phyloP scores from a whole-genome alignment of 1,284 basidiomycete genomes.

The Heterobasidion occidentale region DNA sequence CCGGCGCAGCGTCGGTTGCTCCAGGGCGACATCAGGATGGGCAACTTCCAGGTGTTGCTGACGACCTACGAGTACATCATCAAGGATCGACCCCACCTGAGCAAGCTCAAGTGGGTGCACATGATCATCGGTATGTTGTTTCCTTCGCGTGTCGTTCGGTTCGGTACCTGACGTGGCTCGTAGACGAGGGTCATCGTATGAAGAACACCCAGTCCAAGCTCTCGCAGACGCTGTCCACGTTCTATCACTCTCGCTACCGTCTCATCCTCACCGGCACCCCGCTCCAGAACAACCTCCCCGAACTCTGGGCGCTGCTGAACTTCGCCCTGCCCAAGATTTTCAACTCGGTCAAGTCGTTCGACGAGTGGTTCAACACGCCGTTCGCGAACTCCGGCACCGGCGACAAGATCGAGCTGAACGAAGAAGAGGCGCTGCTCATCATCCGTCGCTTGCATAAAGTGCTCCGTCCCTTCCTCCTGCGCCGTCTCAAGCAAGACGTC shows the following conservation, averaged over 20 bases:
- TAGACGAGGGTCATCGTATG: slow-evolving; percentile 98
- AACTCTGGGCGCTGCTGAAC: slow-evolving; percentile 97
- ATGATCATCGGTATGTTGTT: slow-evolving; percentile 84
- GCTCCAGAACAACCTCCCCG: slow-evolving; percentile 97
- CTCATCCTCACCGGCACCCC: slow-evolving; percentile 98
- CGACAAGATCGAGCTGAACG: slow-evolving; percentile 98
- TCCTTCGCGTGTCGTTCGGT: neutral
- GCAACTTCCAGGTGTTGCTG: slow-evolving; percentile 91
- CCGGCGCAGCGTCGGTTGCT: slow-evolving; percentile 72
- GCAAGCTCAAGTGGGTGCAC: slow-evolving; percentile 95
- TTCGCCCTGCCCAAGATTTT: slow-evolving; percentile 98
- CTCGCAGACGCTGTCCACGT: slow-evolving; percentile 86
- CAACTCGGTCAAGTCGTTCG: slow-evolving; percentile 99
- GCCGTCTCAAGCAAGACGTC: slow-evolving; percentile 97
- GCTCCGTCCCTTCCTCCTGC: slow-evolving; percentile 92
- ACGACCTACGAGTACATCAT: slow-evolving; percentile 99
- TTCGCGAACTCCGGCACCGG: slow-evolving; percentile 96
- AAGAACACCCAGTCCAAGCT: slow-evolving; percentile 98
- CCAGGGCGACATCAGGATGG: slow-evolving; percentile 67
- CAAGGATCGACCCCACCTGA: slow-evolving; percentile 88
- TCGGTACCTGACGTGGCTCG: slow-evolving; percentile 7
- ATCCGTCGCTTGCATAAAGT: slow-evolving; percentile 99
- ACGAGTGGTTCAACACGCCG: slow-evolving; percentile 99
- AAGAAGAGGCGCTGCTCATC: slow-evolving; percentile 98
- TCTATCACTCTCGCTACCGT: slow-evolving; percentile 90